These are phyloP conservation scores for Oryza officinalis DNA, from an alignment of 176 grass and related monocot genomes.

Conservation along the genomic window DNA sequence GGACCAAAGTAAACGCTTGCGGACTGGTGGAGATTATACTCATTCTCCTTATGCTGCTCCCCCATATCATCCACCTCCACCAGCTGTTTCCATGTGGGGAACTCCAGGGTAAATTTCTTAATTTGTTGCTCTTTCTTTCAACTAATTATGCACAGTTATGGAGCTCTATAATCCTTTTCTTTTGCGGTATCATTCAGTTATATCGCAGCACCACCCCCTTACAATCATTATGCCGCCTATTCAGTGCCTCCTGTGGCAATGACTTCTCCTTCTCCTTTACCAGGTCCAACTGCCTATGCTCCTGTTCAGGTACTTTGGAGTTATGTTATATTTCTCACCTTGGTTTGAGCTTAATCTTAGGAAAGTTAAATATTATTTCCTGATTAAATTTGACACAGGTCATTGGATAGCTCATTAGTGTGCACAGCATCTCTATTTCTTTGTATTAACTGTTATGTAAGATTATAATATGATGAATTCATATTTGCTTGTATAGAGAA, in stretches of 20 bases:
- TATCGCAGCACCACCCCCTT: slow-evolving; percentile 71
- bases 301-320: slow-evolving; percentile 78
- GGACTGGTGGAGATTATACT: slow-evolving; percentile 86
- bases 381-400: background rate
- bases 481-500: slow-evolving; percentile 3
- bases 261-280: slow-evolving; percentile 66
- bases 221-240: slow-evolving; percentile 85
- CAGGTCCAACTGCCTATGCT: slow-evolving; percentile 79
- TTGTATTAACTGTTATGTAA: background rate
- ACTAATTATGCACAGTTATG: slow-evolving; percentile 11
- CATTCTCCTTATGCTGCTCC: slow-evolving; percentile 77
- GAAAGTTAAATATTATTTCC: background rate
- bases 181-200: slow-evolving; percentile 56
- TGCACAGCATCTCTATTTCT: background rate
- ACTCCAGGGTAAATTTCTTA: slow-evolving; percentile 60
- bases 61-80: slow-evolving; percentile 77
- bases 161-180: slow-evolving; percentile 14
- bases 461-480: background rate
- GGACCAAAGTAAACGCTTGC: slow-evolving; percentile 90
- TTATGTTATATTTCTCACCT: slow-evolving; percentile 8
- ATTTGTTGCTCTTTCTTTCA: slow-evolving; percentile 22
- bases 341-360: background rate
- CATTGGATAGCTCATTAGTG: background rate
- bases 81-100: slow-evolving; percentile 90
- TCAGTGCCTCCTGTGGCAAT: slow-evolving; percentile 67